These are phyloP conservation scores for Mortierella sp. DNA, from an alignment of 371 early-diverging fungal genomes.

Conservation along the genomic window DNA sequence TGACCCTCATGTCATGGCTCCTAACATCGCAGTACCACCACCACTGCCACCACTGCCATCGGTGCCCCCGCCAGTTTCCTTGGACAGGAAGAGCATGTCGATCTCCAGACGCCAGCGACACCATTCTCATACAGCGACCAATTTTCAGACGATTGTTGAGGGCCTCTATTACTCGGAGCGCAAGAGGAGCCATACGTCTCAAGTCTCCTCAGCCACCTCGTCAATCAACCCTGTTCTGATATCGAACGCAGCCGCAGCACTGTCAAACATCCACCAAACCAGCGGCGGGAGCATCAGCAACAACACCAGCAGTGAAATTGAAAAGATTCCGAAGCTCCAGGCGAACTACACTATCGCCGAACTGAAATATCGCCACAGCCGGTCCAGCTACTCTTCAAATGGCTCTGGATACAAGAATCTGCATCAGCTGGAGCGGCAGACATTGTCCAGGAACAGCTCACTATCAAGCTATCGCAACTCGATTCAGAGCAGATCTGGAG, in stretches of 20 bases:
- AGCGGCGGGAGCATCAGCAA: constrained; percentile 6
- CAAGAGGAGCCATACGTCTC: constrained; percentile 29
- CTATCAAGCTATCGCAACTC: neutral
- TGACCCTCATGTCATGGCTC: neutral
- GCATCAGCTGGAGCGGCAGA: neutral
- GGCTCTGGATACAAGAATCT: neutral
- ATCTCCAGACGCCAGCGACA: constrained; percentile 20
- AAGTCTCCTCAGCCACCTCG: constrained; percentile 11
- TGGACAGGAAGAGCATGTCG: neutral
- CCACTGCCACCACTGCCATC: constrained; percentile 41
- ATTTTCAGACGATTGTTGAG: neutral
- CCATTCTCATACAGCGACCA: constrained; percentile 15
- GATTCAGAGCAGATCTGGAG: neutral
- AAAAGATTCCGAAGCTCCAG: neutral
- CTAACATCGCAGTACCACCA: constrained; percentile 21
- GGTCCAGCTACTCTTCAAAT: neutral
- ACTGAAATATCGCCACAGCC: neutral
- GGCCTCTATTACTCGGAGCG: constrained; percentile 22
- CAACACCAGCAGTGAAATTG: neutral
- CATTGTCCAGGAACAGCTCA: neutral
- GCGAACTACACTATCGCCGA: neutral
- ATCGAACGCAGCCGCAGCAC: constrained; percentile 36
- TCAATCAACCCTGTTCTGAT: constrained; percentile 41
- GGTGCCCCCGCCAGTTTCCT: constrained; percentile 20
- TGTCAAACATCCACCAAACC: constrained; percentile 31